A percentile compares a stretch with the other conserved stretches of the same genome.
phyloP scores from a whole-genome alignment of 1,284 basidiomycete species.

The Rhodotorula sp. region DNA sequence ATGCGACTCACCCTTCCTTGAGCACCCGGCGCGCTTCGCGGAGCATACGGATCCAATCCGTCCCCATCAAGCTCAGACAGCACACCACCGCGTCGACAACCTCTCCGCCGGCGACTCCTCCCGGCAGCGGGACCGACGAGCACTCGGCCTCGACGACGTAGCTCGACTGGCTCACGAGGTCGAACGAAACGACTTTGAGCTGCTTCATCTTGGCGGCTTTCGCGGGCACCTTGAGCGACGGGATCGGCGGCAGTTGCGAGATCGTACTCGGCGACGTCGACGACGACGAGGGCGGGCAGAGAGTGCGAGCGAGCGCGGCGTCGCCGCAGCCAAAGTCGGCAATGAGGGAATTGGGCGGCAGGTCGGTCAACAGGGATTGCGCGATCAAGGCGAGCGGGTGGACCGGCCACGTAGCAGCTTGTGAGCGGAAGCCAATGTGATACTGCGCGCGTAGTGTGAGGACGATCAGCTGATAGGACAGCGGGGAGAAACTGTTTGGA shows the following conservation, averaged over 20 bases:
- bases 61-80: constrained; percentile 93
- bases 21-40: constrained; percentile 86
- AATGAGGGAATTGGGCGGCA: constrained; percentile 65
- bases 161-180: constrained; percentile 40
- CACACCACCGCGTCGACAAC: constrained; percentile 89
- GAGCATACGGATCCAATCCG: constrained; percentile 89
- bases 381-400: constrained; percentile 83
- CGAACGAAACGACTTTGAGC: constrained; percentile 42
- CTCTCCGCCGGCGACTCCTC: constrained; percentile 48
- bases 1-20: constrained; percentile 64
- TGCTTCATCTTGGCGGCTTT: constrained; percentile 21
- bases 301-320: constrained; percentile 74
- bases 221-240: constrained; percentile 45
- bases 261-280: neutral
- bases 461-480: neutral
- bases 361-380: constrained; percentile 59
- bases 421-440: constrained; percentile 77
- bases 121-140: constrained; percentile 43
- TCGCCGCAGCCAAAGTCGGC: constrained; percentile 96
- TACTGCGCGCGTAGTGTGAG: constrained; percentile 60
- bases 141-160: constrained; percentile 45
- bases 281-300: constrained; percentile 47
- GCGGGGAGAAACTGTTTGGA: neutral
- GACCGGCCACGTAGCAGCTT: constrained; percentile 84
- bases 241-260: constrained; percentile 5